phyloP scores from a whole-genome alignment of 495 filamentous ascomycete species.

The Penicillium odoratum region DNA sequence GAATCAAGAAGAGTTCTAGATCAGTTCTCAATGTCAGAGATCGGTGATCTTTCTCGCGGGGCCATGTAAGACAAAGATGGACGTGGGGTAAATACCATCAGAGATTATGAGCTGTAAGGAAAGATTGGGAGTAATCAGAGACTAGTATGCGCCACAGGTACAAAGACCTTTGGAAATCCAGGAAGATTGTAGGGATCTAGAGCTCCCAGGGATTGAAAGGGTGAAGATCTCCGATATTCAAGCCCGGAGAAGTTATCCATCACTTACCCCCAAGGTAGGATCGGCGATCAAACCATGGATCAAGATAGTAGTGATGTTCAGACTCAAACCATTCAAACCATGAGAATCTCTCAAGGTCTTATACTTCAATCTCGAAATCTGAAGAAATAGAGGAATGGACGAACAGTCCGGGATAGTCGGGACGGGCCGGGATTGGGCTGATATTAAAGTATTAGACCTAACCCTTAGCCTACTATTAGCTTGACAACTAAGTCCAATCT shows the following conservation, averaged over 20 bases:
- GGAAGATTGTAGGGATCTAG: background rate
- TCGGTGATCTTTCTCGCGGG: background rate
- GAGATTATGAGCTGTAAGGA: background rate
- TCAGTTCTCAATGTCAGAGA: background rate
- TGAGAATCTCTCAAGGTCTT: background rate
- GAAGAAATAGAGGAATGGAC: background rate
- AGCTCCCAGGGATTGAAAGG: background rate
- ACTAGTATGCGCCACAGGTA: background rate
- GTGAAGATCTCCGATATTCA: background rate
- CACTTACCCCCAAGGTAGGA: background rate
- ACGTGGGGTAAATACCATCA: background rate
- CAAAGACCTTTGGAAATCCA: background rate
- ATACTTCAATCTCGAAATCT: background rate
- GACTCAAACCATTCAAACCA: background rate
- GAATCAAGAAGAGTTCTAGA: no score
- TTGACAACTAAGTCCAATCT: background rate
- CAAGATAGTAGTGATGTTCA: background rate
- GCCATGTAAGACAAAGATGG: background rate
- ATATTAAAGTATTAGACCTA: background rate
- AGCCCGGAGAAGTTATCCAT: background rate
- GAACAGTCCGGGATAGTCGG: constrained; percentile 8
- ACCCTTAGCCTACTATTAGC: background rate
- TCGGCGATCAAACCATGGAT: background rate
- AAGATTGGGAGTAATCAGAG: no score
- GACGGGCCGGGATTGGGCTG: constrained; percentile 22